Conservation (phyloP, 2,329 filamentous ascomycete genomes). For the Zalaria sp. region DNA sequence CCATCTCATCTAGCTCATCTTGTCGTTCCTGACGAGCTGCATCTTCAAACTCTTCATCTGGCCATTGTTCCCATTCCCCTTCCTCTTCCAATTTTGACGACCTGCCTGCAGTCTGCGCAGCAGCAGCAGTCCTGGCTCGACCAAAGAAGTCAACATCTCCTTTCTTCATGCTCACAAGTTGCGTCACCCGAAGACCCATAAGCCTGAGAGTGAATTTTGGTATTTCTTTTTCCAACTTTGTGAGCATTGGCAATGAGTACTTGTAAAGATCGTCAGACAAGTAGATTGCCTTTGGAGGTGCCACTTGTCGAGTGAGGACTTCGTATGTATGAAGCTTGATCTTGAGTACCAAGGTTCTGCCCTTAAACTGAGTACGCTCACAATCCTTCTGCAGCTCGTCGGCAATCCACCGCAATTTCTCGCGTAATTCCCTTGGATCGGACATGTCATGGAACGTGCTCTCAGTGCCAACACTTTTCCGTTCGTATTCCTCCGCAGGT, state of each 20-base stretch:
- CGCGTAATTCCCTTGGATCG: conserved; percentile 51
- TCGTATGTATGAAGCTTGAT: conserved; percentile 92
- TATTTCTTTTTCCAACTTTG: conserved; percentile 71
- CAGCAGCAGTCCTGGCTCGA: conserved; percentile 19
- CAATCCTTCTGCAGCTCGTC: conserved; percentile 81
- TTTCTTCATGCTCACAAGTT: conserved; percentile 76
- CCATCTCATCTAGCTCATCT: conserved; percentile 47
- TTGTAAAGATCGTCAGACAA: conserved; percentile 72
- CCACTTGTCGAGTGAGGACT: conserved; percentile 69
- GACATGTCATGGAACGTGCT: conserved; percentile 76
- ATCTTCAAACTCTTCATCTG: conserved; percentile 51
- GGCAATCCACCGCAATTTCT: conserved; percentile 67
- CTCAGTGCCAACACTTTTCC: conserved; percentile 90
- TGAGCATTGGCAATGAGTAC: conserved; percentile 66
- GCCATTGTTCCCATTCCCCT: conserved; percentile 53
- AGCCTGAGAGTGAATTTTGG: conserved; percentile 66
- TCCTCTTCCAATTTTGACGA: conserved; percentile 24
- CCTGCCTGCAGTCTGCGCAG: conserved; percentile 14
- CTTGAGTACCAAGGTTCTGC: conserved; percentile 82
- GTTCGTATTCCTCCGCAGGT: conserved; percentile 76
- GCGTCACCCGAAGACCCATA: conserved; percentile 79
- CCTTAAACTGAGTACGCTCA: conserved; percentile 65
- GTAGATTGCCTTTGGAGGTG: conserved; percentile 57
- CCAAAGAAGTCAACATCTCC: conserved; percentile 72
- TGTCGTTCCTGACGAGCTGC: conserved; percentile 45